Evolutionary conservation across 2,329 filamentous ascomycete species (phyloP), one percentile per base, ranked within the genome.

Genomic region (Diaporthe humulicola): DNA sequence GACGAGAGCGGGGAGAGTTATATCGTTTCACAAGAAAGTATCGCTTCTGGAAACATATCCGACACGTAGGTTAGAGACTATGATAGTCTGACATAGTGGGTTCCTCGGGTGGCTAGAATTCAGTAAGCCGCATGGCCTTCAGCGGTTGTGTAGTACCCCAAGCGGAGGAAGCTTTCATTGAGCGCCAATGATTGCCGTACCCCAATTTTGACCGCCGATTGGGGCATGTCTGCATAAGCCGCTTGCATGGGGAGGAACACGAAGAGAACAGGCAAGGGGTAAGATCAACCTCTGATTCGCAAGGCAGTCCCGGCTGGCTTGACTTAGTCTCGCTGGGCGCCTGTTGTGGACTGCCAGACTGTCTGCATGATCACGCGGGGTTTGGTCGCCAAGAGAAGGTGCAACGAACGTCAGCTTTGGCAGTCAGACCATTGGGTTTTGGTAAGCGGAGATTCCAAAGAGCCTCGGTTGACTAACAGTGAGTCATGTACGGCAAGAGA

Each of bases 291-390:
- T 28, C 48, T 69, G 64, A 69, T 69, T 69, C 48, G 48, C 48
- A 69, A 28, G 15, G 3, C 28, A 3, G 14, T 52, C n/a, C 14
- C 33, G 17, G 42, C 61, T 40, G 22, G 33, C 10, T 7, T 17
- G 33, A 5, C 33, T 33, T 64, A 30, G 60, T 42, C 17, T 48
- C 40, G 28, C 60, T 69, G 64, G 64, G 64, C 45, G n/a, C 48
- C 64, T 69, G 48, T 40, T 5, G 33, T 54, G 30, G 33, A 28
- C 22, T 38, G 33, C n/a, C n/a, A n/a, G n/a, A 40, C 22, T 28
- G n/a, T n/a, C 15, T 38, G 64, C 30, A 54, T 40, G 64, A 54
- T 69, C 64, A 54, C 33, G 64, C 64, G 48, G 64, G 64, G n/a
- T 25, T 19, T 30, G 60, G n/a, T 40, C 48, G 64, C 33, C 48